Percentiles rank a stretch among this genome's conserved stretches.
Conservation (phyloP, 1,284 basidiomycete species). For the Ceratobasidium sp. region DNA sequence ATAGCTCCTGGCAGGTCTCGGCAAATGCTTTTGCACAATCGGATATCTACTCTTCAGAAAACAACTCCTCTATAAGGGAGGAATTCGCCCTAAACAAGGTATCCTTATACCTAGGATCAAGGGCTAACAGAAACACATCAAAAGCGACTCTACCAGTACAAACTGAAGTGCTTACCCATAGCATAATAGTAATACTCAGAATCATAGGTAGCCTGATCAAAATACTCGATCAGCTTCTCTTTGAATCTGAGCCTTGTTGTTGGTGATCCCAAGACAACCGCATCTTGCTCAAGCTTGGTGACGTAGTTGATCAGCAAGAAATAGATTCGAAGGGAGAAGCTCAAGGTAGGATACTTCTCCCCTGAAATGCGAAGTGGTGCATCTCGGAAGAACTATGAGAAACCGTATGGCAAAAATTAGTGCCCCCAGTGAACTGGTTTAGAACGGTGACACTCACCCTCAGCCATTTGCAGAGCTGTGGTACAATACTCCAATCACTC, state of each 20-base stretch:
- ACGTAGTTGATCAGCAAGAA: conserved; percentile 16
- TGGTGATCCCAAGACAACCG: not conserved
- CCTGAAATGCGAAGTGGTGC: conserved; percentile 1
- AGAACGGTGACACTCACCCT: not conserved
- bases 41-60: not conserved
- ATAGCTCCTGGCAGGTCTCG: not conserved
- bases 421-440: too few species aligned
- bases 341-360: conserved; percentile 44
- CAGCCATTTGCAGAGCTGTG: not conserved
- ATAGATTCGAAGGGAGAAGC: conserved; percentile 33
- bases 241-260: not conserved
- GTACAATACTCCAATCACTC: not conserved
- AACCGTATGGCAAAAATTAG: not conserved
- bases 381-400: conserved; percentile 1
- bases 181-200: conserved; percentile 46
- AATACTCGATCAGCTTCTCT: conserved; percentile 41
- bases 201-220: conserved; percentile 42
- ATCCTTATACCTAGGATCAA: conserved; percentile 11
- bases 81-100: not conserved
- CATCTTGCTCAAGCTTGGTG: not conserved
- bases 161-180: conserved; percentile 23
- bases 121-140: not conserved
- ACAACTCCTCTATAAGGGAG: not conserved
- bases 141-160: not conserved
- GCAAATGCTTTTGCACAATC: conserved; percentile 1